Evolutionary conservation across 352 stramenopile genomes (phyloP).

Genomic region (Pythium dissotocum): DNA sequence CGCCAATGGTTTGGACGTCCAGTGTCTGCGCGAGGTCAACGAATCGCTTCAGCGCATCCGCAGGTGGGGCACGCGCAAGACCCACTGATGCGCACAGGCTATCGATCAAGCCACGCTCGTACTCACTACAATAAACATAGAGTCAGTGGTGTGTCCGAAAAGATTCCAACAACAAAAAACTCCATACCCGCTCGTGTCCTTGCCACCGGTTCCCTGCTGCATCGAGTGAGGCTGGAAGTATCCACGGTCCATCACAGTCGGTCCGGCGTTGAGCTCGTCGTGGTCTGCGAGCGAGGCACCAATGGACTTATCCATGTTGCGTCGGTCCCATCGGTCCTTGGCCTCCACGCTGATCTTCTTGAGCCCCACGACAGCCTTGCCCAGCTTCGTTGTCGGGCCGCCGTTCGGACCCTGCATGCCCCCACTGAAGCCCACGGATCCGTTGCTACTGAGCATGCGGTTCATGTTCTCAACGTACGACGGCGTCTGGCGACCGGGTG

Average conservation of each 20-base stretch:
- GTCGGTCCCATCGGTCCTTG: conserved; percentile 81
- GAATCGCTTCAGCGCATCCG: conserved; percentile 81
- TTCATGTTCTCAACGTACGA: conserved; percentile 64
- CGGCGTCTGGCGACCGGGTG: conserved; percentile 25
- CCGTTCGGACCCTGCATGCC: conserved; percentile 28
- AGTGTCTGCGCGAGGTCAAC: conserved; percentile 86
- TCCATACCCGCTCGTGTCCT: conserved; percentile 72
- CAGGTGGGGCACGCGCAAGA: conserved; percentile 68
- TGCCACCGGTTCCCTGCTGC: conserved; percentile 57
- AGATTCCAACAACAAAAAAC: not conserved
- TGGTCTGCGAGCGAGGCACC: conserved; percentile 86
- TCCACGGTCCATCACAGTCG: conserved; percentile 67
- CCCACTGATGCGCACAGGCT: conserved; percentile 76
- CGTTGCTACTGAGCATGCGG: conserved; percentile 43
- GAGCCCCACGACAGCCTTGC: conserved; percentile 77
- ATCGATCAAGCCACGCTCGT: conserved; percentile 86
- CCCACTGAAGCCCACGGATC: conserved; percentile 11
- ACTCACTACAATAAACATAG: conserved; percentile 46
- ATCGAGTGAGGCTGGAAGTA: conserved; percentile 69
- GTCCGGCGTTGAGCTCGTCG: conserved; percentile 71
- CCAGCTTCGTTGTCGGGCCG: conserved; percentile 53
- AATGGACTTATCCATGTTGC: conserved; percentile 91
- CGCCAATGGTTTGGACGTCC: conserved; percentile 80
- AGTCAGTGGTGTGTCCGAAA: conserved; percentile 2
- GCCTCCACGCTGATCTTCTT: conserved; percentile 81